Conservation (phyloP, 2,329 filamentous ascomycete species). For the Lasiodiplodia sp. region DNA sequence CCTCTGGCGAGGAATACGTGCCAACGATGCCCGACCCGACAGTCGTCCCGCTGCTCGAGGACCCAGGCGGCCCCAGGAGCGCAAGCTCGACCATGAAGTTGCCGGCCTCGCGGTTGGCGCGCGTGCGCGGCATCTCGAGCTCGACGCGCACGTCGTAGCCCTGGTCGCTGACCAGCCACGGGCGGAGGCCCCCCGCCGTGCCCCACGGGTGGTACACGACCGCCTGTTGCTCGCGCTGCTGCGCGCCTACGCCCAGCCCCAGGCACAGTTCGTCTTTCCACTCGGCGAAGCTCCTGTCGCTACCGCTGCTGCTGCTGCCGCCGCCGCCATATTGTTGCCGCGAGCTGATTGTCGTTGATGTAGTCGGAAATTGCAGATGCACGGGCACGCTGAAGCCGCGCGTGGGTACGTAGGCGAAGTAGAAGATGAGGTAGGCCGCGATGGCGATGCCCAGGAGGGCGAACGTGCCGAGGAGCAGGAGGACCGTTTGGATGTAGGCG, state of each 20-base stretch:
- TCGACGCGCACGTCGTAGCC: conserved; percentile 83
- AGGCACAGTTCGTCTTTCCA: background rate
- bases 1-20: background rate
- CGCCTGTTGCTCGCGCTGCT: background rate
- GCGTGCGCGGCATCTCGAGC: conserved; percentile 79
- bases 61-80: conserved; percentile 58
- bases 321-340: conserved; percentile 28
- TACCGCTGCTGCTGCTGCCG: background rate
- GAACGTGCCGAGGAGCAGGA: conserved; percentile 61
- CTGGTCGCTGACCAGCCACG: conserved; percentile 72
- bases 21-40: background rate
- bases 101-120: conserved; percentile 75
- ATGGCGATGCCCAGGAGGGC: conserved; percentile 65
- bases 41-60: background rate
- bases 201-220: conserved; percentile 52
- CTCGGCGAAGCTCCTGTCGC: background rate
- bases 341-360: conserved; percentile 2
- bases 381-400: conserved; percentile 68
- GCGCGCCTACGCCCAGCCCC: background rate
- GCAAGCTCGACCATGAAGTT: conserved; percentile 94
- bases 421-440: conserved; percentile 71
- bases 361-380: conserved; percentile 69
- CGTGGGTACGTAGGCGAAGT: conserved; percentile 72
- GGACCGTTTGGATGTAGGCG: conserved; percentile 67
- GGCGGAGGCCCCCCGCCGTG: conserved; percentile 36